Evolutionary conservation across 768 basidiomycete genomes (phyloP), one percentile per base, ranked within the genome.

Genomic region (Strobilomyces confusus): DNA sequence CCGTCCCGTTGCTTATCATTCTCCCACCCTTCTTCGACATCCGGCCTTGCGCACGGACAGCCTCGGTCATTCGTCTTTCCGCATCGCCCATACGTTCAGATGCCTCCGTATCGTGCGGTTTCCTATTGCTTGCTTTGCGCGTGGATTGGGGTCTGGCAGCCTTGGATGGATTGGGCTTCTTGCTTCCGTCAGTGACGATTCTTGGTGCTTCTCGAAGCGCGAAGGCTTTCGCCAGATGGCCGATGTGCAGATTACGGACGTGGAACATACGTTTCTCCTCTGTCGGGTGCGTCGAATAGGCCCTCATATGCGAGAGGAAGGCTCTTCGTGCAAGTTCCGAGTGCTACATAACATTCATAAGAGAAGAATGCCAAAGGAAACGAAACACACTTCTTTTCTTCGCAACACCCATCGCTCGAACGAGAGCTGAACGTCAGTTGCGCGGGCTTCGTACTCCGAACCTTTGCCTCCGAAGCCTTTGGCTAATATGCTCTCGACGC

Each of bases 261-360:
- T 98, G 95, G 76, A 99, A 99, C 48, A 98, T 91, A 58, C 92
- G 86, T 65, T 98, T 99, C 70, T 98, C 97, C 55, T 86, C 84
- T 15, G 89, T 81, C 0, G 97, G 95, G 72, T 99, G 97, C 1
- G 97, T 99, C 29, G 97, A 88, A 69, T 98, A 99, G 0, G 97
- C 97, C 49, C 95, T 82, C 75, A 98, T 84, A 69, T 95, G 93
- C 0, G 95, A 97, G 33, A 83, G 76, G 73, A 87, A 99, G 0
- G 94, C 97, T 61, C 80, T 87, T 26, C 91, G 82, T 17, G 97
- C 93, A 15, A 86, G 67, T 14, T 77, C 76, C 13, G 83, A 76
- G 63, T 95, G 86, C 97, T 98, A 55, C 2, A 38, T 17, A 19
- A n/a, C 11, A 48, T 7, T 26, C 40, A 19, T 59, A 48, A 57